Percentiles rank a stretch among this genome's conserved stretches.
Conservation (phyloP, 1,284 basidiomycete species). For the Cutaneotrichosporon mucoides region DNA sequence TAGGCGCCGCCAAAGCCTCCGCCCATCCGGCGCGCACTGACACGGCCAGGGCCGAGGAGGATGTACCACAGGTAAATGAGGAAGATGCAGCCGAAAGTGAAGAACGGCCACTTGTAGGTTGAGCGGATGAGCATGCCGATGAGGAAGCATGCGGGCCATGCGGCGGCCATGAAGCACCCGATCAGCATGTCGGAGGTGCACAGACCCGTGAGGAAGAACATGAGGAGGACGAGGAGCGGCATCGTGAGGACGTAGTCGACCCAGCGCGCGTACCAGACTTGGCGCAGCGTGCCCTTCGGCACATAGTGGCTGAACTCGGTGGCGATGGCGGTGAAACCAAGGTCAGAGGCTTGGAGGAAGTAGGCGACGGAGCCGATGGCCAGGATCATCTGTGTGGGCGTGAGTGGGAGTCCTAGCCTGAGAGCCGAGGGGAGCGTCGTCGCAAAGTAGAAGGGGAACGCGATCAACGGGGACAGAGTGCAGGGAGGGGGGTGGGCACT, state of each 20-base stretch:
- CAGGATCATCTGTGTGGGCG: slow-evolving; percentile 47
- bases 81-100: slow-evolving; percentile 52
- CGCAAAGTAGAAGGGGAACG: too few relatives aligned
- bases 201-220: slow-evolving; percentile 56
- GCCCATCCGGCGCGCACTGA: slow-evolving; percentile 26
- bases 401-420: not conserved
- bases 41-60: slow-evolving; percentile 38
- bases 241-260: slow-evolving; percentile 59
- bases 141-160: slow-evolving; percentile 56
- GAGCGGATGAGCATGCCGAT: slow-evolving; percentile 55
- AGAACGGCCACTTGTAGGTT: slow-evolving; percentile 56
- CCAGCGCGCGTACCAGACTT: slow-evolving; percentile 56
- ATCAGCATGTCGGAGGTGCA: slow-evolving; percentile 57
- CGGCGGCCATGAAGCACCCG: slow-evolving; percentile 57
- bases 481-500: too few relatives aligned
- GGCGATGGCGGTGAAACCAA: slow-evolving; percentile 55
- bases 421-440: too few relatives aligned
- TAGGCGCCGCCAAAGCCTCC: slow-evolving; percentile 48
- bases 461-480: too few relatives aligned
- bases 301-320: slow-evolving; percentile 53
- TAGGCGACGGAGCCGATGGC: slow-evolving; percentile 51
- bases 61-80: slow-evolving; percentile 56
- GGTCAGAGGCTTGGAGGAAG: slow-evolving; percentile 61
- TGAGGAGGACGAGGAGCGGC: slow-evolving; percentile 56
- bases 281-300: slow-evolving; percentile 46